Evolutionary conservation across 441 rosid species (phyloP).

Genomic region (Populus hybrid): DNA sequence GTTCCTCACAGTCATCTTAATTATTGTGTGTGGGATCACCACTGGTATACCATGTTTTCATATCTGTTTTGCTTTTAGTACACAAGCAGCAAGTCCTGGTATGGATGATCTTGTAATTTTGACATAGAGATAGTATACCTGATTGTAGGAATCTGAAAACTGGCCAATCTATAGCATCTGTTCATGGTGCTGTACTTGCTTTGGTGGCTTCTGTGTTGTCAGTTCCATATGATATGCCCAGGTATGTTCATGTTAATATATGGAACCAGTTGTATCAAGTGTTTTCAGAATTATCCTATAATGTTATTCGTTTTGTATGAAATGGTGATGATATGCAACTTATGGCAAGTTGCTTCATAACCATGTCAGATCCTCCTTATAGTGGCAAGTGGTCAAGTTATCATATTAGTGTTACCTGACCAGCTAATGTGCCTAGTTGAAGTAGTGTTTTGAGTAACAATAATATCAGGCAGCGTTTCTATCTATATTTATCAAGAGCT

Average conservation of each 20-base stretch:
- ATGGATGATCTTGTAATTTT: neutral
- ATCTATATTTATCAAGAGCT: neutral
- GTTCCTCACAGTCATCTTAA: neutral
- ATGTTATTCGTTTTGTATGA: neutral
- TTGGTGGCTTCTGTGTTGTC: slow-evolving; percentile 95
- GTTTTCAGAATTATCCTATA: slow-evolving; percentile 4
- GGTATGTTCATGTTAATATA: slow-evolving; percentile 41
- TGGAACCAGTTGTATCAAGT: slow-evolving; percentile 1
- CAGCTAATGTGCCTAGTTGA: neutral
- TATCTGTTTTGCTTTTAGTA: neutral
- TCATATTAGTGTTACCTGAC: neutral
- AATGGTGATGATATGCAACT: neutral
- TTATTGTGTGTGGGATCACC: neutral
- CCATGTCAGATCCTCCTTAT: neutral
- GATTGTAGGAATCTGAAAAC: slow-evolving; percentile 54
- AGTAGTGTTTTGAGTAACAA: neutral
- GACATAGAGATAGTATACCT: slow-evolving; percentile 12
- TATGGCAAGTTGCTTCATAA: slow-evolving; percentile 1
- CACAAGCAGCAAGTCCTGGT: neutral
- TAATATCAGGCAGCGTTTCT: neutral
- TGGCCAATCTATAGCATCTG: slow-evolving; percentile 53
- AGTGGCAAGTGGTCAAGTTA: neutral
- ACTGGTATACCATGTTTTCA: neutral
- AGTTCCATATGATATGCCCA: slow-evolving; percentile 97
- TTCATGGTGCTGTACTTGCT: slow-evolving; percentile 97